A percentile compares a stretch with the other conserved stretches of the same genome.
phyloP scores from a whole-genome alignment of 2,329 filamentous ascomycete genomes.

The Lachnellula occidentalis region DNA sequence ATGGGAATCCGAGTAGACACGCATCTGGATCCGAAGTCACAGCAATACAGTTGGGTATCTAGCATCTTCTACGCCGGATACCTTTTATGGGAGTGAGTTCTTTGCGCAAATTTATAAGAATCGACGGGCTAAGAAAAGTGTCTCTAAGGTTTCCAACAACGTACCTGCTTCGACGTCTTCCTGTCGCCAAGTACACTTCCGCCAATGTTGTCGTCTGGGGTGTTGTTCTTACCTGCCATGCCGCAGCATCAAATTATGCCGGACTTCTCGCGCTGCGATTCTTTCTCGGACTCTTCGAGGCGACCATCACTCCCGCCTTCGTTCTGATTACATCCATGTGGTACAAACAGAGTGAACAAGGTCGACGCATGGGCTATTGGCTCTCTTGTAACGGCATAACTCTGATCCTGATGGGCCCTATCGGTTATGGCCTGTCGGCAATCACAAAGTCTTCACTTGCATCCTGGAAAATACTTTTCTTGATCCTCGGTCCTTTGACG shows the following conservation, averaged over 20 bases:
- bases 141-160: too few relatives aligned
- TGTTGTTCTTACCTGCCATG: constrained; percentile 34
- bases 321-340: constrained; percentile 43
- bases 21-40: background rate
- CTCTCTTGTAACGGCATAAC: too few relatives aligned
- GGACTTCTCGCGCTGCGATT: constrained; percentile 43
- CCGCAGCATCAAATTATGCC: constrained; percentile 30
- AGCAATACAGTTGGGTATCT: constrained; percentile 20
- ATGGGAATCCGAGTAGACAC: background rate
- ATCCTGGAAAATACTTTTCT: constrained; percentile 39
- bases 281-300: constrained; percentile 49
- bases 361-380: constrained; percentile 46
- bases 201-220: constrained; percentile 31
- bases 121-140: too few relatives aligned
- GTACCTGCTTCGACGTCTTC: background rate
- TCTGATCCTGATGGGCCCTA: constrained; percentile 23
- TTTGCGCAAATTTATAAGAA: background rate
- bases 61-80: constrained; percentile 22
- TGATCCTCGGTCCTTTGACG: constrained; percentile 27
- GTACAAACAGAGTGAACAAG: constrained; percentile 38
- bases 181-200: background rate
- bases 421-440: constrained; percentile 40
- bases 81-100: constrained; percentile 13
- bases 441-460: constrained; percentile 40
- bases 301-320: constrained; percentile 48